These are phyloP conservation scores for Phytopythium vexans DNA, from an alignment of 352 stramenopile genomes.

Conservation along the genomic window DNA sequence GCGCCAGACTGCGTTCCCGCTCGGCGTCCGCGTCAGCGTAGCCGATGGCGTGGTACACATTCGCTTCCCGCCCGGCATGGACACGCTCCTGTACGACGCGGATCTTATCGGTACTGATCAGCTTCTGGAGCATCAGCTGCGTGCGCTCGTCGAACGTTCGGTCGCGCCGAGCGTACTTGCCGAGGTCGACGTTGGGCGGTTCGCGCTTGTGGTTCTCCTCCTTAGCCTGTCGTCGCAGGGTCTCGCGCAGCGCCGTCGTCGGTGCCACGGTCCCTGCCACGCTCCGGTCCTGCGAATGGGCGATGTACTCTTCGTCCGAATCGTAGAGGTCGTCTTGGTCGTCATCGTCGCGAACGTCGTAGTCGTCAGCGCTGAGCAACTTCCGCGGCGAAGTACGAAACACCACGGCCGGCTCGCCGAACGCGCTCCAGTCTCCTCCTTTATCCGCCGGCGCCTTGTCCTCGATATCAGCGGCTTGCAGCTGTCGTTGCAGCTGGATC, in stretches of 20 bases:
- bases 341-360: conserved; percentile 7
- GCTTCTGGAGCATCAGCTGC: conserved; percentile 38
- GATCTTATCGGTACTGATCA: conserved; percentile 37
- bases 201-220: conserved; percentile 12
- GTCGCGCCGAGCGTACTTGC: conserved; percentile 32
- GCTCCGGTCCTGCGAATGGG: conserved; percentile 9
- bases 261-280: conserved; percentile 3
- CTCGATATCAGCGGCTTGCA: conserved; percentile 1
- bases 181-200: conserved; percentile 14
- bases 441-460: neutral
- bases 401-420: conserved; percentile 6
- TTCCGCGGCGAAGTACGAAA: neutral
- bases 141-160: conserved; percentile 54
- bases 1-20: conserved; percentile 19
- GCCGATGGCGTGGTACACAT: conserved; percentile 50
- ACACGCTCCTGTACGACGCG: conserved; percentile 38
- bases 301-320: conserved; percentile 13
- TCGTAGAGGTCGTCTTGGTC: conserved; percentile 20
- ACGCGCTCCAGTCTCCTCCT: conserved; percentile 14
- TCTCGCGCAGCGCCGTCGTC: conserved; percentile 30
- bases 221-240: conserved; percentile 31
- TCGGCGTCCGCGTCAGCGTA: conserved; percentile 13
- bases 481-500: conserved; percentile 27
- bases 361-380: conserved; percentile 3
- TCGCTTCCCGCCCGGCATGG: conserved; percentile 41